These are phyloP conservation scores for Antarctomyces pellizariae DNA, from an alignment of 495 filamentous ascomycete genomes.

Conservation along the genomic window DNA sequence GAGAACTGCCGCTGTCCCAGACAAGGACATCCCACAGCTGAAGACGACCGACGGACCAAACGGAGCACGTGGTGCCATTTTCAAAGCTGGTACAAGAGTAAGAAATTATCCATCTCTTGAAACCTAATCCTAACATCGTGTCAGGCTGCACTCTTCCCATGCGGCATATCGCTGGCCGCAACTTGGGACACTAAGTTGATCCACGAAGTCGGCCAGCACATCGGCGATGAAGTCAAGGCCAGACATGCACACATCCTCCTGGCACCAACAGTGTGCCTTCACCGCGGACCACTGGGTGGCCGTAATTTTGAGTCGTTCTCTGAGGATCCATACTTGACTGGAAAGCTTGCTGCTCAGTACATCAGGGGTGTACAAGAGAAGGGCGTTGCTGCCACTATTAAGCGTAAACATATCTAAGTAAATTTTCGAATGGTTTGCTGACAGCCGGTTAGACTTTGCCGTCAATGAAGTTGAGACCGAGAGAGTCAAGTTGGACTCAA, in stretches of 20 bases:
- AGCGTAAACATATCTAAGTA: conserved; percentile 24
- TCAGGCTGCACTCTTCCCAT: conserved; percentile 50
- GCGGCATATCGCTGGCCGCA: conserved; percentile 51
- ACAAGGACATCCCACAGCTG: conserved; percentile 44
- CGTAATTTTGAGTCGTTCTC: conserved; percentile 76
- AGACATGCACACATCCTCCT: conserved; percentile 53
- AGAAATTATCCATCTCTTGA: conserved; percentile 16
- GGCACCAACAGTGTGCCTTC: conserved; percentile 64
- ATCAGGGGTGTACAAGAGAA: conserved; percentile 52
- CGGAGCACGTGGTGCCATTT: conserved; percentile 49
- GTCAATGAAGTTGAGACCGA: conserved; percentile 72
- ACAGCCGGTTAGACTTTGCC: conserved; percentile 35
- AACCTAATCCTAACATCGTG: conserved; percentile 4
- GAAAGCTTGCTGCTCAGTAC: conserved; percentile 48
- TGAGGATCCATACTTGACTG: conserved; percentile 60
- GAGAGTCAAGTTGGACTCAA: conserved; percentile 45
- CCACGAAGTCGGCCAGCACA: conserved; percentile 38
- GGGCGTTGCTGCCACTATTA: conserved; percentile 56
- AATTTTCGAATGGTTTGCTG: conserved; percentile 8
- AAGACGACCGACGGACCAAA: conserved; percentile 63
- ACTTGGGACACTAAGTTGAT: conserved; percentile 58
- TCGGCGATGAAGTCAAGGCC: conserved; percentile 49
- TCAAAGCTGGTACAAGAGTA: conserved; percentile 38
- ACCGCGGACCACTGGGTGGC: conserved; percentile 59
- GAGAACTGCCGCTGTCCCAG: conserved; percentile 45